A percentile compares a stretch with the other conserved stretches of the same genome.
phyloP scores from a whole-genome alignment of 306 rosid species.

The Crotalaria pallida region DNA sequence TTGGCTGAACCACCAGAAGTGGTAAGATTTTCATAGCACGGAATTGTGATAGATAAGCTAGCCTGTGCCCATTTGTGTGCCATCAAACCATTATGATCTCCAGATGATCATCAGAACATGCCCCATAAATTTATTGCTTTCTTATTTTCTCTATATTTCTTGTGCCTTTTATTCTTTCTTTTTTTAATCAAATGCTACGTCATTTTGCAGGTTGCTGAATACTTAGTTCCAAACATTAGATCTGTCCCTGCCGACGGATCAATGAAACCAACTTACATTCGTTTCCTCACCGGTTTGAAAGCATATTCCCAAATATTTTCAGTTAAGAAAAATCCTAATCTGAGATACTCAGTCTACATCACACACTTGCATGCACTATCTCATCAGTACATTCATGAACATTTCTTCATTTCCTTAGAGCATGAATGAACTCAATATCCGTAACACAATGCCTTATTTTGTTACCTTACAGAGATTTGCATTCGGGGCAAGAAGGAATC shows the following conservation, averaged over 20 bases:
- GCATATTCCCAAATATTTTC: slow-evolving; percentile 92
- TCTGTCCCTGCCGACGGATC: slow-evolving; percentile 59
- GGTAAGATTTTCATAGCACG: slow-evolving; percentile 42
- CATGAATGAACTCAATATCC: neutral
- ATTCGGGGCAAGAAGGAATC: slow-evolving; percentile 92
- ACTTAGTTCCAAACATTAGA: slow-evolving; percentile 79
- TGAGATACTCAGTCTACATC: neutral
- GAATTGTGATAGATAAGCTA: slow-evolving; percentile 9
- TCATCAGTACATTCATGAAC: neutral
- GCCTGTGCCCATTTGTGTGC: neutral
- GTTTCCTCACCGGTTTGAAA: slow-evolving; percentile 86
- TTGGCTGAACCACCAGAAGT: slow-evolving; percentile 98
- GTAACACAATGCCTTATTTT: neutral
- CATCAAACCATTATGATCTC: neutral
- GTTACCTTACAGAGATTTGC: slow-evolving; percentile 64
- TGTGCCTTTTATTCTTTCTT: neutral
- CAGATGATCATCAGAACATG: too few relatives aligned
- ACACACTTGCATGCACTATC: slow-evolving; percentile 2
- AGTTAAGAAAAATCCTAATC: slow-evolving; percentile 48
- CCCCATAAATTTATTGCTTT: slow-evolving; percentile 3
- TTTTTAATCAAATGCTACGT: neutral
- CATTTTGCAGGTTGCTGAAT: slow-evolving; percentile 72
- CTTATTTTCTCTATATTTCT: neutral
- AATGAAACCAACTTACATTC: slow-evolving; percentile 74
- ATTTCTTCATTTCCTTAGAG: neutral